Evolutionary conservation across 768 basidiomycete species (phyloP), one percentile per base, ranked within the genome.

Genomic region (Panaeolus cyanescens): DNA sequence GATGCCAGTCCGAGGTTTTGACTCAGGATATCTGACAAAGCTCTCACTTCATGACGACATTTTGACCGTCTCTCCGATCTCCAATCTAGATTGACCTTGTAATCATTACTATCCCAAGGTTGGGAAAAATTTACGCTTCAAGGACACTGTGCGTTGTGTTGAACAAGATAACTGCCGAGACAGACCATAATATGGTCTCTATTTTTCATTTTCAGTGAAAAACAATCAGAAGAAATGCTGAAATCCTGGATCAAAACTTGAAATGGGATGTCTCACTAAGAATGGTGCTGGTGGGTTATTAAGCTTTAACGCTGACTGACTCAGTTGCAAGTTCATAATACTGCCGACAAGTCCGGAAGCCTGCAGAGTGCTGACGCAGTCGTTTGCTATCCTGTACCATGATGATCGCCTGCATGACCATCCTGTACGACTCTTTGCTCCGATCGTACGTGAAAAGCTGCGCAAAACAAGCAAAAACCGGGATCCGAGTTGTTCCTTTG

Each of bases 11-110:
- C 45, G 28, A 30, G 45, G 25, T 50, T 50, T 50, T 50, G 45
- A 50, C 45, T 50, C 45, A 50, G 45, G 22, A 50, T 28, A 50
- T 50, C 22, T 50, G 40, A 42, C 40, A 42, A 42, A 42, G 40
- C 19, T 9, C 40, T 7, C n/a, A 5, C 10, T 42, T 4, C 25
- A 42, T 42, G 40, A 42, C 40, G 40, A 42, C 40, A 42, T 42
- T 20, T 42, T 42, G 6, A 42, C 7, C 8, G 40, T 20, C 19
- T 4, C 25, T 42, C 20, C 20, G 40, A 42, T 42, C 40, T 42
- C 25, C 20, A 42, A 42, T 22, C 20, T 42, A 42, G 40, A 42
- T 25, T 6, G 40, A 42, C 7, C 19, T 19, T 42, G n/a, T n/a
- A n/a, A 42, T 7, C n/a, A 42, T 37, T 37, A 12, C 15, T n/a